Conservation (phyloP, 2,329 filamentous ascomycete genomes). For the Beauveria asiatica region DNA sequence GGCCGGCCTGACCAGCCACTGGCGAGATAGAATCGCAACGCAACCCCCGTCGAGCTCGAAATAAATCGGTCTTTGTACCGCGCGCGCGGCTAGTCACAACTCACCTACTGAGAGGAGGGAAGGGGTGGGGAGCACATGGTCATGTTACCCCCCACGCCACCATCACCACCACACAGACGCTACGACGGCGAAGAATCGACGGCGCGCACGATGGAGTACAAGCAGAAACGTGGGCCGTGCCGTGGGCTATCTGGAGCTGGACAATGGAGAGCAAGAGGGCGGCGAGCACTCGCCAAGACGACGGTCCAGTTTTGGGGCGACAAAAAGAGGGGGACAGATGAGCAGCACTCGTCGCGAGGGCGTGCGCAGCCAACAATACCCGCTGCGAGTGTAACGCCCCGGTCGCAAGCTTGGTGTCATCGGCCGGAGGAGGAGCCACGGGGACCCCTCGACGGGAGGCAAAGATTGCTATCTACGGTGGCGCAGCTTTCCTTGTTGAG, state of each 20-base stretch:
- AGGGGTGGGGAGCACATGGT: neutral
- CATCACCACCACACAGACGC: neutral
- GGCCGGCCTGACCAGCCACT: constrained; percentile 5
- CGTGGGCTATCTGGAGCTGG: neutral
- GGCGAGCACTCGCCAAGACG: neutral
- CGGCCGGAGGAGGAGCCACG: neutral
- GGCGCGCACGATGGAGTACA: neutral
- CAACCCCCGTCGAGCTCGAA: neutral
- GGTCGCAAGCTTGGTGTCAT: neutral
- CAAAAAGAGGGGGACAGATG: neutral
- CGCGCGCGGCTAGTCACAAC: neutral
- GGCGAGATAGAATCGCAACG: neutral
- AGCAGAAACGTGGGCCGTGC: neutral
- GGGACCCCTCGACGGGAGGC: neutral
- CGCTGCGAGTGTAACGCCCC: neutral
- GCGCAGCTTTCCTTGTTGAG: neutral
- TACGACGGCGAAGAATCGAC: neutral
- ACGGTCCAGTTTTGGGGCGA: neutral
- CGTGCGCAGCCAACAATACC: neutral
- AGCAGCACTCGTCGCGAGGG: neutral
- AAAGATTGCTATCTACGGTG: neutral
- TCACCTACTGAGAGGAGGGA: too few relatives aligned
- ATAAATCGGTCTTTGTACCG: neutral
- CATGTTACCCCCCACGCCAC: constrained; percentile 1
- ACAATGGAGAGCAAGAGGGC: too few relatives aligned